Conservation (phyloP, 345 rosid species). For the Hypericum perforatum region DNA sequence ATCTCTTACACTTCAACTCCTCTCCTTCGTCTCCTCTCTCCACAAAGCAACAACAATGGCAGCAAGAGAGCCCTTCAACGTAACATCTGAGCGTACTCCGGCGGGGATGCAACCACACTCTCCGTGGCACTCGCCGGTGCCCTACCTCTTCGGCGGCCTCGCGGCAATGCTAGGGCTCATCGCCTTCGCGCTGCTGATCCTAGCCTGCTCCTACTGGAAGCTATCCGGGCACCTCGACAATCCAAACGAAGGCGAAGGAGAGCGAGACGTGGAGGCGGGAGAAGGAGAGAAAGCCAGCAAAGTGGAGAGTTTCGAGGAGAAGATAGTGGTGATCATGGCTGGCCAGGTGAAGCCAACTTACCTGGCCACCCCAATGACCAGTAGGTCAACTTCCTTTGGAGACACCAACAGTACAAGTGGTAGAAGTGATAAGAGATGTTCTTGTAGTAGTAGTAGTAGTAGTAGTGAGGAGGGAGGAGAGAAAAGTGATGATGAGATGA, state of each 20-base stretch:
- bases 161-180: slow-evolving; percentile 14
- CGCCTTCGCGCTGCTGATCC: slow-evolving; percentile 15
- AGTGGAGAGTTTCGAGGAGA: slow-evolving; percentile 5
- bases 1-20: too few species aligned
- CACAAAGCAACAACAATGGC: too few species aligned
- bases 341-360: slow-evolving; percentile 28
- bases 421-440: background rate
- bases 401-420: background rate
- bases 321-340: slow-evolving; percentile 36
- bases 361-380: slow-evolving; percentile 41
- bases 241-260: slow-evolving; percentile 3
- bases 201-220: slow-evolving; percentile 15
- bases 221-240: background rate
- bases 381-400: slow-evolving; percentile 7
- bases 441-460: too few species aligned
- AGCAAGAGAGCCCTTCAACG: too few species aligned
- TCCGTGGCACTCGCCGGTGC: slow-evolving; percentile 22
- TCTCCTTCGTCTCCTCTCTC: too few species aligned
- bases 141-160: slow-evolving; percentile 30
- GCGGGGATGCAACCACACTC: too few species aligned
- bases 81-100: too few species aligned
- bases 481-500: background rate
- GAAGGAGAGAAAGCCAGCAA: background rate
- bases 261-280: background rate
- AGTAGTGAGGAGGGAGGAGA: background rate